Base-by-base conservation (phyloP, 1,139 yeast species). In the Geotrichum reessii region DNA sequence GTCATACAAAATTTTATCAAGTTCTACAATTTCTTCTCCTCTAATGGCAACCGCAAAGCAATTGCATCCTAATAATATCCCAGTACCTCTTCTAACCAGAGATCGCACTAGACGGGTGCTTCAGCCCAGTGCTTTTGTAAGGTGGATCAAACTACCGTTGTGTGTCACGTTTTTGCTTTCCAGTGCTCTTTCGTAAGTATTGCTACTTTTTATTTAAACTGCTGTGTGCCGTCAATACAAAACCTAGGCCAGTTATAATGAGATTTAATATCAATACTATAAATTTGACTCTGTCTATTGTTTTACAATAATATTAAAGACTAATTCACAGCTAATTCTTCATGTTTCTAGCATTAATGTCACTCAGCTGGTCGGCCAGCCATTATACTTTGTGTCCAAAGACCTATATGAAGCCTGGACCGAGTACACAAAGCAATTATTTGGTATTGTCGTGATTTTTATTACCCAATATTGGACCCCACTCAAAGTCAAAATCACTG, bases 361-460 rank as follows among this genome's bases (percentile, higher is more conserved):
- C 21, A 65, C 72, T 22, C 68, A 68, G 53, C 53, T 64, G 9
- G 44, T 69, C 5, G 74, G 73, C 5, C 67, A 58, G 53, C 75
- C 75, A 8, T 58, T 72, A 27, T 56, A 63, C 48, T 61, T 63
- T 24, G 19, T 69, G 9, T 60, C 69, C n/a, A 63, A 61, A 22
- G 61, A 59, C n/a, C 44, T 67, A 22, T 68, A 67, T 60, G 68
- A 67, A 25, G 70, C 71, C 1, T 72, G 72, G 73, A 63, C 69
- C 50, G 73, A 71, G 53, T 63, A 70, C 59, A 73, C 76, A 48
- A 73, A 73, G 63, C 74, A 73, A 59, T 63, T 68, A 53, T 76
- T 74, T 63, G 75, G 76, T 40, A 64, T 71, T 47, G 58, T 71
- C 27, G 63, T 75, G 54, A 65, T 71, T 21, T 55, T 70, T 11